Evolutionary conservation across 495 filamentous ascomycete species (phyloP), one percentile per base, ranked within the genome.

Genomic region (Chlorociboria aeruginascens): DNA sequence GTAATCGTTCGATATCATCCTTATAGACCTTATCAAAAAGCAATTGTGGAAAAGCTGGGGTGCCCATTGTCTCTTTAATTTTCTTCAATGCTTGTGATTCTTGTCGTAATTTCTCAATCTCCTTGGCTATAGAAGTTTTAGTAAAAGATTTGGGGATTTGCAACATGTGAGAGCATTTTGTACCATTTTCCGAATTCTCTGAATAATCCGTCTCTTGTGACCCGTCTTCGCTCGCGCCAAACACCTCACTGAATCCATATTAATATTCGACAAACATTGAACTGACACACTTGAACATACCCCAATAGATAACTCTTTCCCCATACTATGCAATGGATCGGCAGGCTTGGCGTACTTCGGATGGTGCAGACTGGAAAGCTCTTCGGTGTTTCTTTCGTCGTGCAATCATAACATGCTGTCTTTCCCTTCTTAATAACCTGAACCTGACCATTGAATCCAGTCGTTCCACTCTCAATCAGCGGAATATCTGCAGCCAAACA

Each of bases 241-340:
- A 97, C 7, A 99, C 80, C 58, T 97, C 90, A 49, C 76, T 58
- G 39, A 25, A 25, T 52, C n/a, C 37, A 37, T 29, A 13, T 50
- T 46, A 41, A 39, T 14, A 47, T 46, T n/a, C 20, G 32, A 1
- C 16, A 29, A 0, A n/a, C 9, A 35, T 11, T 11, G 1, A 13
- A 12, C 6, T 12, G 48, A 31, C 40, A 8, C 3, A 29, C 8
- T 31, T 7, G 7, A n/a, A 57, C 69, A 52, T 67, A 81, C 75
- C 85, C 86, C 49, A 97, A 79, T 10, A 99, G 77, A 59, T 95
- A 97, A 58, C 86, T 94, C 70, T 97, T 99, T 0, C 77, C 89
- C 92, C 92, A 99, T n/a, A 97, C 89, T 40, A 99, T 99, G 67
- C 92, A 97, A 63, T 99, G 92, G 25, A 99, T 96, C 0, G 89